Evolutionary conservation across 306 rosid genomes (phyloP), one percentile per base, ranked within the genome.

Genomic region (Clitoria ternatea): DNA sequence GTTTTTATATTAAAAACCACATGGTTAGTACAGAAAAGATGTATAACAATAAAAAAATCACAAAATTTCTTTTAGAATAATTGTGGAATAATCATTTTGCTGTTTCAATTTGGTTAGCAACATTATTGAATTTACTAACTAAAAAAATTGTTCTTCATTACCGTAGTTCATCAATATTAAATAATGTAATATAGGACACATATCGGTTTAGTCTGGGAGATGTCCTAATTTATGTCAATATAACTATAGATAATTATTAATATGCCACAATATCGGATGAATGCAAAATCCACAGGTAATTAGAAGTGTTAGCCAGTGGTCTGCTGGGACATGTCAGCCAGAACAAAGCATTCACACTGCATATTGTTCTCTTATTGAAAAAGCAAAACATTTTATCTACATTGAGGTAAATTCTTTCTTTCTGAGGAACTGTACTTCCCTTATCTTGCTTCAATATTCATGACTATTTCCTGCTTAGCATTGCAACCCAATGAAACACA

Each of bases 291-390:
- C 42, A 65, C 83, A 95, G 99, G 79, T 95, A 23, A 89, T 95
- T 75, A 86, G 99, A 89, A 91, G 99, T 71, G 99, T 95, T 70
- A 87, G 96, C 71, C 97, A 91, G 73, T 91, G 99, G 97, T 95
- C 99, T 64, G 92, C 93, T 69, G 99, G 99, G 73, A 91, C 96
- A 78, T 83, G 96, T 77, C 97, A 79, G 83, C 74, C 77, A 62
- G 99, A 95, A 83, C 90, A 83, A 73, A 91, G 99, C 89, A 95
- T 95, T 79, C 97, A 95, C 81, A 85, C 61, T 82, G 96, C 99
- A 75, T 89, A 91, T 82, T 89, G 99, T 66, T 84, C 96, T 56
- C 96, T 95, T 56, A 95, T 95, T 17, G 96, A 95, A 73, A 87
- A 87, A 69, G 89, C 99, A 47, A 90, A 89, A 75, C 90, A 91